Evolutionary conservation across 228 moss, liverwort and hornwort genomes (phyloP).

Genomic region (Sphagnum magellanicum): DNA sequence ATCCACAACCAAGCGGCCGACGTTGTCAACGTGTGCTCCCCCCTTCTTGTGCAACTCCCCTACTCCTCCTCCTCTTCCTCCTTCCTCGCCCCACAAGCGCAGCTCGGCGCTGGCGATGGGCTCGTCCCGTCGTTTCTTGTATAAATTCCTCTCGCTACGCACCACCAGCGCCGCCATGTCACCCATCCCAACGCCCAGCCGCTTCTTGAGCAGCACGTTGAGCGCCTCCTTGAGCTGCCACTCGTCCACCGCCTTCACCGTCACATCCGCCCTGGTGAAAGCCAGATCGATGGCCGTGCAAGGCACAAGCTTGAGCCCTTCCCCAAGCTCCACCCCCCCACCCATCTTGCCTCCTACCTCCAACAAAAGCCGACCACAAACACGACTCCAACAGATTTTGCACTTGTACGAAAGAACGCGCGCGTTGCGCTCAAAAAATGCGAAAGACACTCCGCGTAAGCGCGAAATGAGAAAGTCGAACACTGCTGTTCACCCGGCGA

Average conservation of each 20-base stretch:
- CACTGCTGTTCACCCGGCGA: too few relatives aligned
- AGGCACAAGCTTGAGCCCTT: conserved; percentile 44
- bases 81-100: conserved; percentile 28
- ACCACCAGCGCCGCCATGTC: conserved; percentile 53
- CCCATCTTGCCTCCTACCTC: conserved; percentile 14
- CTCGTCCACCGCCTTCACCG: conserved; percentile 56
- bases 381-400: not conserved
- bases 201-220: conserved; percentile 35
- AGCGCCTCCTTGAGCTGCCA: conserved; percentile 56
- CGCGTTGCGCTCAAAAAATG: too few relatives aligned
- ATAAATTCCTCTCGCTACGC: conserved; percentile 36
- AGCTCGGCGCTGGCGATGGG: conserved; percentile 44
- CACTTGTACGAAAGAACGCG: too few relatives aligned
- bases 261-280: conserved; percentile 44
- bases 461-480: too few relatives aligned
- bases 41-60: not conserved
- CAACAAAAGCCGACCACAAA: not conserved
- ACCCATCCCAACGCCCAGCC: conserved; percentile 25
- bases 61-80: conserved; percentile 5
- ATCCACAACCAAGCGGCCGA: conserved; percentile 26
- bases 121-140: conserved; percentile 52
- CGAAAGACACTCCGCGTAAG: too few relatives aligned
- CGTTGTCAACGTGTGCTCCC: conserved; percentile 10
- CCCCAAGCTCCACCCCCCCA: conserved; percentile 30
- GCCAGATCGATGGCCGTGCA: conserved; percentile 39